Conservation (phyloP, 148 eudicot species). For the Chenopodium berlandieri region DNA sequence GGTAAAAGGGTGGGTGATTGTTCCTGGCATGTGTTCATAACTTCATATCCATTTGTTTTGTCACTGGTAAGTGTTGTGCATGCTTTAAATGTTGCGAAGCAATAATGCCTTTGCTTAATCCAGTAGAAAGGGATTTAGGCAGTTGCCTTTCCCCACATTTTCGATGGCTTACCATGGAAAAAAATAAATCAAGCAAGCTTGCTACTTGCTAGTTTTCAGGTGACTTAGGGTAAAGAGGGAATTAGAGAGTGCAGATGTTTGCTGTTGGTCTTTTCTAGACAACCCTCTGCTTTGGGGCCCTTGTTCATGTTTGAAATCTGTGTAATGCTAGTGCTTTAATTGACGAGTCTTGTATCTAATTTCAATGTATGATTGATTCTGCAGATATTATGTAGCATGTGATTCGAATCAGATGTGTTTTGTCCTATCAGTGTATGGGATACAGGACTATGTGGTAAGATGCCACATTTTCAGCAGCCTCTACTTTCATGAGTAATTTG, state of each 20-base stretch:
- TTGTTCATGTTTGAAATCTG: neutral
- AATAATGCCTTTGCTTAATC: neutral
- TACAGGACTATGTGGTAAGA: constrained; percentile 70
- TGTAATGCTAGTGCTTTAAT: neutral
- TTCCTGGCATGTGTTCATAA: neutral
- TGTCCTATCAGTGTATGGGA: constrained; percentile 68
- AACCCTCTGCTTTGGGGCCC: neutral
- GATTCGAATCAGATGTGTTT: constrained; percentile 69
- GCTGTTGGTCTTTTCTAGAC: neutral
- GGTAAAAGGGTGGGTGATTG: neutral
- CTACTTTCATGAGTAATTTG: constrained; percentile 3
- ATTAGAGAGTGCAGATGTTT: neutral
- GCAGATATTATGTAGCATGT: constrained; percentile 79
- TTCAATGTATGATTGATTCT: constrained; percentile 22
- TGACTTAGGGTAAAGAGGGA: neutral
- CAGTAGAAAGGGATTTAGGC: too few relatives aligned
- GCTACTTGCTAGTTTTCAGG: too few relatives aligned
- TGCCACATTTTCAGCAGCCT: neutral
- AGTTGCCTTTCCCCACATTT: too few relatives aligned
- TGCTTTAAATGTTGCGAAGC: neutral
- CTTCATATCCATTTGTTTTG: neutral
- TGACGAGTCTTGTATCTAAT: constrained; percentile 9
- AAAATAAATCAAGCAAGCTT: too few relatives aligned
- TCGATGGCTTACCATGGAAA: too few relatives aligned
- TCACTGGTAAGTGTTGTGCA: neutral